These are phyloP conservation scores for Galeopsis tetrahit DNA, from an alignment of 257 asterid species.

Conservation along the genomic window DNA sequence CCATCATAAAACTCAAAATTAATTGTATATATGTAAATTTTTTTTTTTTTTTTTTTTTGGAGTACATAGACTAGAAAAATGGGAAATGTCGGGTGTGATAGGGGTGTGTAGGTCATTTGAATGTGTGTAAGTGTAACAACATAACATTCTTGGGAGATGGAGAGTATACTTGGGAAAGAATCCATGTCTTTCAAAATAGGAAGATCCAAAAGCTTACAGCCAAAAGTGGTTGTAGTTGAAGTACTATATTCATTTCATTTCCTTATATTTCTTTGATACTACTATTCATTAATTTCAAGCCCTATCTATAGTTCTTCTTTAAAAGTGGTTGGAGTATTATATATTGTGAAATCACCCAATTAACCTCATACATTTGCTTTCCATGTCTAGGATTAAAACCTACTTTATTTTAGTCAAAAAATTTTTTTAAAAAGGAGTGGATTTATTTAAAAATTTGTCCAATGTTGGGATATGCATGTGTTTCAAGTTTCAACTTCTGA, in stretches of 20 bases:
- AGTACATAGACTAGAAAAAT: neutral
- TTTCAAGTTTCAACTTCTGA: neutral
- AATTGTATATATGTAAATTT: no score
- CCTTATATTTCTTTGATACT: neutral
- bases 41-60: no score
- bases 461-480: neutral
- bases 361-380: neutral
- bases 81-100: neutral
- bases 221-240: constrained; percentile 40
- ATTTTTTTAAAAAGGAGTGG: neutral
- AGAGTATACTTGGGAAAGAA: constrained; percentile 39
- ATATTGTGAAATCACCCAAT: no score
- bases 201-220: constrained; percentile 41
- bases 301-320: neutral
- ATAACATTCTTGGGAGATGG: constrained; percentile 35
- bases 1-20: no score
- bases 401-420: neutral
- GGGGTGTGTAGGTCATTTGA: constrained; percentile 24
- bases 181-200: constrained; percentile 38
- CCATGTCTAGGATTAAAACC: neutral
- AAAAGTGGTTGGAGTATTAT: no score
- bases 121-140: no score
- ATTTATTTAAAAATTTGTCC: neutral
- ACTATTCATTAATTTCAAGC: neutral
- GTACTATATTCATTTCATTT: neutral